Conservation (phyloP, 176 grass and related monocot genomes). For the Carex parvula region DNA sequence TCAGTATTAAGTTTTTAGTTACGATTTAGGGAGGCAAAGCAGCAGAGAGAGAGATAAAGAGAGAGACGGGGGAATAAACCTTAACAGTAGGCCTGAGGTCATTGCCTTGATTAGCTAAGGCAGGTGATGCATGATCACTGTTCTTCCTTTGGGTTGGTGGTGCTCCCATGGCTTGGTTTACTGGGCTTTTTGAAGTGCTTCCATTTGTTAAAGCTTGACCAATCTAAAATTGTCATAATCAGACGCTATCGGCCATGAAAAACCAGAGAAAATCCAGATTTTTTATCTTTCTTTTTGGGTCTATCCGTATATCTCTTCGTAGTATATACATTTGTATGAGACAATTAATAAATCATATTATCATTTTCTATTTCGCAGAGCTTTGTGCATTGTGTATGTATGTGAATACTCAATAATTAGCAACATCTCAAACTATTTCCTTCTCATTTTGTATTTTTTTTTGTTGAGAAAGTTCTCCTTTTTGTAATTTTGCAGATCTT, state of each 20-base stretch:
- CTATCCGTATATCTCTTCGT: not conserved
- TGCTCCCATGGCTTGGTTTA: slow-evolving; percentile 22
- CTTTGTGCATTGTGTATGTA: not conserved
- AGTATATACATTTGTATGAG: not conserved
- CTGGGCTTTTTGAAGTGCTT: not conserved
- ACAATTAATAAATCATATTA: not conserved
- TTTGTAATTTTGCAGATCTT: not conserved
- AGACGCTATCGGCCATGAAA: not conserved
- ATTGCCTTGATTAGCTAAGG: slow-evolving; percentile 25
- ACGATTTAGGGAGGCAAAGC: not conserved
- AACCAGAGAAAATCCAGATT: not conserved
- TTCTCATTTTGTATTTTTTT: not conserved
- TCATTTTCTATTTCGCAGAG: not conserved
- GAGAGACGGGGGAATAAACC: slow-evolving; percentile 12
- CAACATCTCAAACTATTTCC: not conserved
- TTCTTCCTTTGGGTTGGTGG: not conserved
- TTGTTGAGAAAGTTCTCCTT: not conserved
- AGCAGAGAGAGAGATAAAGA: not conserved
- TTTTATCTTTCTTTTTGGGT: not conserved
- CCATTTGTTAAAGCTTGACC: not conserved
- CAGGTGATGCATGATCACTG: slow-evolving; percentile 4
- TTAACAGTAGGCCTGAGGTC: slow-evolving; percentile 34
- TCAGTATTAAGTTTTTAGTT: not conserved
- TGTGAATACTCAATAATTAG: not conserved
- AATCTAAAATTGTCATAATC: not conserved